Evolutionary conservation across 192 early-diverging fungal genomes (phyloP), one percentile per base, ranked within the genome.

Genomic region (Coemansia sp.): DNA sequence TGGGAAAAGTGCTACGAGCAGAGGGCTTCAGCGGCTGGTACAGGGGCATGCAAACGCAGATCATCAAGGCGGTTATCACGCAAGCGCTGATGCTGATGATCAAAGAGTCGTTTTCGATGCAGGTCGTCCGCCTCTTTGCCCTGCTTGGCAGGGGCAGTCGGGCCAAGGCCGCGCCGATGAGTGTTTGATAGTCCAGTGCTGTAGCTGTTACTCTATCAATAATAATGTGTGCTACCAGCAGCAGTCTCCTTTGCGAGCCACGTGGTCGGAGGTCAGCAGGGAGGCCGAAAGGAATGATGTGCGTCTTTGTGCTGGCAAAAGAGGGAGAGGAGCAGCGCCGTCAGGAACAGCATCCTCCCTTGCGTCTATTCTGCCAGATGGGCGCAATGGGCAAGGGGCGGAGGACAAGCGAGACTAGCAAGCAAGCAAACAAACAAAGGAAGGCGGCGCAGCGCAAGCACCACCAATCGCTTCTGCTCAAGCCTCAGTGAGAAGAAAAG

Each of bases 51-150:
- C 88, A 92, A 81, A 88, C 96, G 10, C 98, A 99, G 85, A 96
- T 99, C 64, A 85, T 90, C 70, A 99, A 99, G 86, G 98, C 96
- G n/a, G 98, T 99, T n/a, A 83, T 99, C 59, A 94, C 94, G 8
- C 98, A 99, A 74, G 96, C 98, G n/a, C 86, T 99, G 64, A 81
- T 99, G 56, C 96, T 99, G 73, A 92, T 96, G 81, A 89, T 92
- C 81, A 98, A 96, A 76, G 98, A 99, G 73, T 89, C 95, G 72
- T 87, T 97, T 61, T 89, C 89, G 19, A 29, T 70, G 47, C 81
- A 78, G 72, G 69, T 74, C 19, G 41, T 65, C 20, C 68, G 74
- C 1, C 38, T 70, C 19, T 83, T 83, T 65, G 74, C 71, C 6
- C 36, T 76, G 61, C 51, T 54, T 54, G 51, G 51, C 51, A 54